These are phyloP conservation scores for Leccinum olivaceopallidum DNA, from an alignment of 768 basidiomycete genomes.

Conservation along the genomic window DNA sequence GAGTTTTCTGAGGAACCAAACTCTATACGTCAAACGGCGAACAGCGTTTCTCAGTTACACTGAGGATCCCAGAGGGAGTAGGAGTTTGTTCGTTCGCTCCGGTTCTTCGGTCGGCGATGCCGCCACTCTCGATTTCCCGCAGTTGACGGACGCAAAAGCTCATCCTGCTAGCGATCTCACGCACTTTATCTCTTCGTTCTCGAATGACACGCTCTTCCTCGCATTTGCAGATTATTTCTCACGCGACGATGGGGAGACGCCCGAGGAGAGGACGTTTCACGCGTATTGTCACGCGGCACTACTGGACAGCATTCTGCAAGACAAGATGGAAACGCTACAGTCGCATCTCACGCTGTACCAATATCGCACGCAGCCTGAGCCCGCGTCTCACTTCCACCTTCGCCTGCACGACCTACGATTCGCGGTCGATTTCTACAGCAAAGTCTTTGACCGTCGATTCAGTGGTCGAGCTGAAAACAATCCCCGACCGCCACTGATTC, in stretches of 20 bases:
- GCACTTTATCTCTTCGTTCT: slow-evolving; percentile 86
- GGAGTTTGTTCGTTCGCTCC: slow-evolving; percentile 74
- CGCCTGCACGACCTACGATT: slow-evolving; percentile 74
- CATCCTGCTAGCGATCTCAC: slow-evolving; percentile 75
- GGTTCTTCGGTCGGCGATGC: slow-evolving; percentile 54
- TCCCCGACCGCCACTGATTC: slow-evolving; percentile 62
- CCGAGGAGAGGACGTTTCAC: slow-evolving; percentile 61
- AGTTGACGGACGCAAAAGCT: slow-evolving; percentile 61
- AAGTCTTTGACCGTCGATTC: slow-evolving; percentile 72
- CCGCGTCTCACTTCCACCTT: slow-evolving; percentile 62
- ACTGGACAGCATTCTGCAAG: slow-evolving; percentile 87
- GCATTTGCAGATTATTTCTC: slow-evolving; percentile 82
- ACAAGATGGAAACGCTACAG: slow-evolving; percentile 79
- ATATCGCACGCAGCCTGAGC: slow-evolving; percentile 60
- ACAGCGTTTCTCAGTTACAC: slow-evolving; percentile 49
- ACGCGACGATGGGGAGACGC: slow-evolving; percentile 57
- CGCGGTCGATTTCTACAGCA: slow-evolving; percentile 73
- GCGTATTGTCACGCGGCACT: slow-evolving; percentile 74
- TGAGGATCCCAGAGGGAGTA: slow-evolving; percentile 35
- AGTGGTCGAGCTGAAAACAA: slow-evolving; percentile 71
- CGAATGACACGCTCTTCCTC: slow-evolving; percentile 76
- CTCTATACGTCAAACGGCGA: too few species aligned
- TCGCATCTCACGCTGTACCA: slow-evolving; percentile 72
- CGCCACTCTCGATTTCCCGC: slow-evolving; percentile 83
- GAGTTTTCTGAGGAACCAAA: slow-evolving; percentile 46